Conservation (phyloP, 148 eudicot genomes). For the Chenopodium quinoa region DNA sequence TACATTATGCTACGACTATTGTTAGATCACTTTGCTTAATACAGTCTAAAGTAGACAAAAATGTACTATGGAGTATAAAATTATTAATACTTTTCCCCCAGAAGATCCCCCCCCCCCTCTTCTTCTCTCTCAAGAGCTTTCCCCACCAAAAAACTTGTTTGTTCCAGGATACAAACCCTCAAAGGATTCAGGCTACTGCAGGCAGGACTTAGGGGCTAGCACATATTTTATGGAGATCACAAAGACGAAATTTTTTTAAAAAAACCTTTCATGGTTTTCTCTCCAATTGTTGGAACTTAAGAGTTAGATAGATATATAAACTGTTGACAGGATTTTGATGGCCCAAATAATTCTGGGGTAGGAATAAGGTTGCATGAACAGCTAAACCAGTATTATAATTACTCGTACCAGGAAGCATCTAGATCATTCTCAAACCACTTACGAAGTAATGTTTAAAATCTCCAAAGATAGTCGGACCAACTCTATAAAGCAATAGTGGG, state of each 20-base stretch:
- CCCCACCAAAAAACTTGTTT: not conserved
- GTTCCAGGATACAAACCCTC: not conserved
- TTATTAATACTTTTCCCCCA: not conserved
- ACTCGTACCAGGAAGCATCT: not conserved
- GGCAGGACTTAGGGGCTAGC: too few species aligned
- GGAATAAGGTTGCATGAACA: not conserved
- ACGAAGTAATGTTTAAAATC: not conserved
- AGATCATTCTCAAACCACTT: conserved; percentile 1
- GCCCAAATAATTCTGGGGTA: not conserved
- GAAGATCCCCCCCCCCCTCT: not conserved
- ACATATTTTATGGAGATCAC: too few species aligned
- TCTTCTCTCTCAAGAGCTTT: not conserved
- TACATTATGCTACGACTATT: not conserved
- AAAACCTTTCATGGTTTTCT: not conserved
- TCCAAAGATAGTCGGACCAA: not conserved
- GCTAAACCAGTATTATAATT: not conserved
- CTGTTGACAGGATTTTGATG: not conserved
- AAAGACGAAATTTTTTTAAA: not conserved
- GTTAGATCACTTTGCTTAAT: not conserved
- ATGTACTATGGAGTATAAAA: not conserved
- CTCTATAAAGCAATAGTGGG: not conserved
- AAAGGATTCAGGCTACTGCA: not conserved
- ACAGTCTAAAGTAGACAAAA: not conserved
- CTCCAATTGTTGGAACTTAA: not conserved
- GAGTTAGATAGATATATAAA: not conserved